Evolutionary conservation across 1,139 yeast genomes (phyloP), one percentile per base, ranked within the genome.

Genomic region (Komagataea norvegica): DNA sequence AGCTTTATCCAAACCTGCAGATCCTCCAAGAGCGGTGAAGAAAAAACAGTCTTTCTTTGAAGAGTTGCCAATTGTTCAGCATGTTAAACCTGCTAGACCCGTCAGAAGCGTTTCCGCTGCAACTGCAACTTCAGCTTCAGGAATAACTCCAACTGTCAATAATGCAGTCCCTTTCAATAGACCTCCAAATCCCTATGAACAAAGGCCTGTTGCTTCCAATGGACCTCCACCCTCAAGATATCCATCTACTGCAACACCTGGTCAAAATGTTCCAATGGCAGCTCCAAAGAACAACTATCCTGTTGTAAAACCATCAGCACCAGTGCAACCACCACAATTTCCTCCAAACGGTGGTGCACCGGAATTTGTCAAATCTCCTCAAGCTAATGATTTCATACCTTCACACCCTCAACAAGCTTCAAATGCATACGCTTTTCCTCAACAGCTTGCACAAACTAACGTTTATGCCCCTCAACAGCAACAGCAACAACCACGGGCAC

Each of bases 21-120:
- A 32, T 11, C 37, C 44, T 7, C 46, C 37, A 5, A 21, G 25
- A 6, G 17, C 44, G 11, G 46, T 34, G 40, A 49, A 50, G 44
- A 55, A 54, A 13, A 57, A 54, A 40, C 68, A 70, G 39, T 61
- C 72, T 4, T 77, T 77, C 49, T 77, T 74, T 51, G 80, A 74
- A 44, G 83, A 77, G 40, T 58, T 74, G 29, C 84, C 67, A n/a
- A 41, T 56, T 17, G 44, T 51, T 13, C 56, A 58, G 6, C 47
- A 49, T 9, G 49, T 39, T 7, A 49, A 38, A 7, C 48, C 43
- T n/a, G 42, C 46, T 18, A 48, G 36, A 33, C 33, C 47, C 13
- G 37, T 38, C 4, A 44, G 41, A 37, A 37, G 33, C 38, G 40
- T 38, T 10, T 42, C 39, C 16, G 29, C 26, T n/a, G 13, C 33